A percentile compares a stretch with the other conserved stretches of the same genome.
phyloP scores from a whole-genome alignment of 306 rosid species.

The Begonia loranthoides region DNA sequence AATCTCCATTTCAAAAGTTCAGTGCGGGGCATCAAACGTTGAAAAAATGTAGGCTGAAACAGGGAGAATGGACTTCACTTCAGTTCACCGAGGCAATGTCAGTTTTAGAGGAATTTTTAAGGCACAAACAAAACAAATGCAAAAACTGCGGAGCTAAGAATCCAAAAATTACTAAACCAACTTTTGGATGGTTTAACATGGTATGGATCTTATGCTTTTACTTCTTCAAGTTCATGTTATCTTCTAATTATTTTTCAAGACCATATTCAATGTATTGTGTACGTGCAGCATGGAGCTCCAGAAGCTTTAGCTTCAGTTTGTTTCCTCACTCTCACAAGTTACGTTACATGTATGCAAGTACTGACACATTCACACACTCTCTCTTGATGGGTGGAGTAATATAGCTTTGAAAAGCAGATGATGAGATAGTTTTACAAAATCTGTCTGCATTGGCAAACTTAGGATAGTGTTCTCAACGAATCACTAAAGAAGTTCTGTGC shows the following conservation, averaged over 20 bases:
- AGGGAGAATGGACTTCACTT: constrained; percentile 56
- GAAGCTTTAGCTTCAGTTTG: no score
- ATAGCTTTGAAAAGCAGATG: no score
- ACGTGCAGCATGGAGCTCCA: neutral
- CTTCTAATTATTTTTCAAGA: neutral
- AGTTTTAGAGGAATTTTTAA: constrained; percentile 31
- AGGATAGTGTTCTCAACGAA: no score
- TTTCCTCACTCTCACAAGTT: no score
- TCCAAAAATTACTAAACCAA: constrained; percentile 57
- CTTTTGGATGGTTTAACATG: constrained; percentile 70
- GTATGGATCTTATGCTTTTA: constrained; percentile 23
- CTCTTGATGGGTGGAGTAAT: no score
- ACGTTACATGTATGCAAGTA: no score
- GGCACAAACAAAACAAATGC: constrained; percentile 20
- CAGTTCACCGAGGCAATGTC: constrained; percentile 66
- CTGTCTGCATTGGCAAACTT: no score
- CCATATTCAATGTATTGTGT: neutral
- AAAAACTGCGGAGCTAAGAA: constrained; percentile 20
- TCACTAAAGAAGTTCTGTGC: no score
- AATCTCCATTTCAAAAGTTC: constrained; percentile 12
- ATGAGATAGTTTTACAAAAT: no score
- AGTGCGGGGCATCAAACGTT: constrained; percentile 11
- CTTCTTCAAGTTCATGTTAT: neutral
- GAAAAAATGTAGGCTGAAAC: constrained; percentile 12
- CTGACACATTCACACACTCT: no score